Evolutionary conservation across 371 early-diverging fungal species (phyloP).

Genomic region (Actinomortierella wolfii): DNA sequence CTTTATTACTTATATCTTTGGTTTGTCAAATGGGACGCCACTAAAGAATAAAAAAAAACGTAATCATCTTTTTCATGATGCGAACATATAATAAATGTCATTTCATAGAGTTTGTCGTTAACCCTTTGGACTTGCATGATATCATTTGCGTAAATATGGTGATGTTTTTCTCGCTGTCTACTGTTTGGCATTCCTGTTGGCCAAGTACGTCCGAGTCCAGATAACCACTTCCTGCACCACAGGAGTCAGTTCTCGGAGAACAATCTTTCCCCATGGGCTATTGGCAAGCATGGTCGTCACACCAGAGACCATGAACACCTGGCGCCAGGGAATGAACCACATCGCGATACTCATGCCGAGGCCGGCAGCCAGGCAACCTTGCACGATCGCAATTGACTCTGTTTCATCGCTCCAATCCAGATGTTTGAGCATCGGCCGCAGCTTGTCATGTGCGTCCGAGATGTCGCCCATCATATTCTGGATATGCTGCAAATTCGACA

Average conservation of each 20-base stretch:
- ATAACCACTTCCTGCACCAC: conserved; percentile 17
- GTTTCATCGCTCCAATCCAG: conserved; percentile 49
- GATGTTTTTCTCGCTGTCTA: too few relatives aligned
- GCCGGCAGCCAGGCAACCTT: conserved; percentile 22
- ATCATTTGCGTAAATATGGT: too few relatives aligned
- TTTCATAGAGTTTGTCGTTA: too few relatives aligned
- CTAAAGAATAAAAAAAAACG: too few relatives aligned
- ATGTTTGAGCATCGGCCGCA: conserved; percentile 38
- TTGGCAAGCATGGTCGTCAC: conserved; percentile 36
- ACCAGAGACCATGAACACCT: conserved; percentile 43
- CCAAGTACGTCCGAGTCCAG: conserved; percentile 7
- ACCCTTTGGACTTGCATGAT: too few relatives aligned
- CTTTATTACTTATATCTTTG: too few relatives aligned
- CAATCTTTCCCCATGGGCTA: conserved; percentile 39
- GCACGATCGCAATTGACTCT: conserved; percentile 37
- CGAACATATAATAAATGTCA: too few relatives aligned
- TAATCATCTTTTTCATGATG: too few relatives aligned
- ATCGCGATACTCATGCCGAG: conserved; percentile 20
- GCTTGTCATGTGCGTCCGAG: conserved; percentile 44
- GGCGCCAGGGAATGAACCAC: conserved; percentile 48
- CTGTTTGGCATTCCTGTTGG: too few relatives aligned
- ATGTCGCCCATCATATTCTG: conserved; percentile 51
- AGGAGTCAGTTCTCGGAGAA: conserved; percentile 21
- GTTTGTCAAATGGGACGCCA: too few relatives aligned
- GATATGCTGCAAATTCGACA: conserved; percentile 49